A percentile compares a stretch with the other conserved stretches of the same genome.
Evolutionary conservation across 495 filamentous ascomycete species (phyloP).

Genomic region (Penicillium paradoxum): DNA sequence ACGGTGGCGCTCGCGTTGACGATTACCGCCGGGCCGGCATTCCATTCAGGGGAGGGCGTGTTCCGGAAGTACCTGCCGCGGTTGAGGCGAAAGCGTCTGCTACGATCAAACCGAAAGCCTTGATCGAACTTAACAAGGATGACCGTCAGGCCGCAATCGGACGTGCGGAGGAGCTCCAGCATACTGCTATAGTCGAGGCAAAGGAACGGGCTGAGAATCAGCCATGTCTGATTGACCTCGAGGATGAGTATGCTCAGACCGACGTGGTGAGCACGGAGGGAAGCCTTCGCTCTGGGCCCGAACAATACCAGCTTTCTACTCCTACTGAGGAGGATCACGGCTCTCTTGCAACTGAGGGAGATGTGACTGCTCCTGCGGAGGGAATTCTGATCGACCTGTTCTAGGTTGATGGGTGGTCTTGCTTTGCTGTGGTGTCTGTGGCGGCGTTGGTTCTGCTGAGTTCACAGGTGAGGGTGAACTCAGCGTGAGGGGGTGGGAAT

Average conservation of each 20-base stretch:
- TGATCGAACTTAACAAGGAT: neutral
- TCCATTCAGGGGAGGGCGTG: neutral
- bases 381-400: neutral
- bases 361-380: neutral
- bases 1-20: neutral
- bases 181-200: neutral
- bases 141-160: neutral
- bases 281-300: neutral
- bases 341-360: neutral
- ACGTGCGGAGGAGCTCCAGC: neutral
- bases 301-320: neutral
- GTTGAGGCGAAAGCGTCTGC: neutral
- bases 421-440: neutral
- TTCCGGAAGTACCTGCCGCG: neutral
- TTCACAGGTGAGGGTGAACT: too few relatives aligned
- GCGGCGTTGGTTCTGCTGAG: too few relatives aligned
- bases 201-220: neutral
- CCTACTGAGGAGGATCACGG: neutral
- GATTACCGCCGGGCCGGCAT: neutral
- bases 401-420: neutral
- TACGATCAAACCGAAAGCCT: neutral
- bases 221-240: neutral
- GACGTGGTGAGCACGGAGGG: neutral
- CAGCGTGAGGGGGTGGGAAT: too few relatives aligned
- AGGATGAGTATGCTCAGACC: neutral